Conservation (phyloP, 1,284 basidiomycete species). For the Marasmius oreades region DNA sequence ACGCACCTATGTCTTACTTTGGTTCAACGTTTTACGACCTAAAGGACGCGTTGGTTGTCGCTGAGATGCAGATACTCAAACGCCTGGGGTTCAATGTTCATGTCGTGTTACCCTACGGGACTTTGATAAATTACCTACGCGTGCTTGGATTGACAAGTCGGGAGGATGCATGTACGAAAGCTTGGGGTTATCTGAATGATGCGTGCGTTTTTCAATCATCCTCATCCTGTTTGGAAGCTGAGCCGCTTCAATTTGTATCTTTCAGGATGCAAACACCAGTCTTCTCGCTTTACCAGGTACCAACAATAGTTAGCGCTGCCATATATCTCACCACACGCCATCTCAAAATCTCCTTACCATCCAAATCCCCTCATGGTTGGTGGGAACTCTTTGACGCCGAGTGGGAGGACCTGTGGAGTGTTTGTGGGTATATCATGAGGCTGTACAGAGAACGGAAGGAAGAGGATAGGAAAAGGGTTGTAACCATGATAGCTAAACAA, state of each 20-base stretch:
- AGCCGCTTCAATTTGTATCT: slow-evolving; percentile 9
- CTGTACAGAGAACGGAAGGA: slow-evolving; percentile 57
- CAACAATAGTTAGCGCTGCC: slow-evolving; percentile 83
- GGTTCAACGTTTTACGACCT: slow-evolving; percentile 80
- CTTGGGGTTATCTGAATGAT: slow-evolving; percentile 92
- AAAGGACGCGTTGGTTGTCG: slow-evolving; percentile 88
- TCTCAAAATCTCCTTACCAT: slow-evolving; percentile 69
- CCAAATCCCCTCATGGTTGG: slow-evolving; percentile 67
- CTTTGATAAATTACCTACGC: slow-evolving; percentile 92
- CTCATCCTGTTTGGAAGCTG: slow-evolving; percentile 5
- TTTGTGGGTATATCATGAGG: slow-evolving; percentile 77
- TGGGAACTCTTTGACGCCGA: slow-evolving; percentile 86
- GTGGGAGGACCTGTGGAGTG: slow-evolving; percentile 81
- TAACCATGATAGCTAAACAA: slow-evolving; percentile 62
- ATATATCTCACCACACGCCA: slow-evolving; percentile 76
- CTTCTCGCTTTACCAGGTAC: slow-evolving; percentile 84
- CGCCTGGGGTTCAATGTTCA: slow-evolving; percentile 86
- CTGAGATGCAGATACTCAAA: slow-evolving; percentile 98
- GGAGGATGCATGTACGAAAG: slow-evolving; percentile 68
- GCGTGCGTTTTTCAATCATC: slow-evolving; percentile 66
- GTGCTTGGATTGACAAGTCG: slow-evolving; percentile 78
- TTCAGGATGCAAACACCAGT: slow-evolving; percentile 85
- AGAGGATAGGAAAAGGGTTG: slow-evolving; percentile 40
- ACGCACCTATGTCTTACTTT: slow-evolving; percentile 84
- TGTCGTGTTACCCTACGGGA: slow-evolving; percentile 90